These are phyloP conservation scores for Polyporus arcularius DNA, from an alignment of 768 basidiomycete species.

Conservation along the genomic window DNA sequence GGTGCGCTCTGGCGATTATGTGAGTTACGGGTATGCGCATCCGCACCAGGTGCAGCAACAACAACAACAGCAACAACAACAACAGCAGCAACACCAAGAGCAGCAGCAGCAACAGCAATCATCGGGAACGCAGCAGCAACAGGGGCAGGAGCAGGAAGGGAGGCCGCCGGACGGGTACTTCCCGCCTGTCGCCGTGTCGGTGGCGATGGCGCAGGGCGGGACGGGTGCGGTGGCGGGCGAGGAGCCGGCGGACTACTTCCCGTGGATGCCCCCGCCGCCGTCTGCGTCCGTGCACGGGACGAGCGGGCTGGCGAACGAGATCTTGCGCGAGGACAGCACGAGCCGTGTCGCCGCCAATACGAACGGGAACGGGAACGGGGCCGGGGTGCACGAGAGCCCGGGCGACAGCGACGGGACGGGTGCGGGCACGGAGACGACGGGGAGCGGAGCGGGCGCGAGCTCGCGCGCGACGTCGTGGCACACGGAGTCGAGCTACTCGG, in stretches of 20 bases:
- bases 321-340: constrained; percentile 19
- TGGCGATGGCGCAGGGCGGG: too few species aligned
- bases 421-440: constrained; percentile 1
- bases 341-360: constrained; percentile 1
- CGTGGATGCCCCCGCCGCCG: constrained; percentile 32
- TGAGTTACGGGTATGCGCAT: background rate
- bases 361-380: background rate
- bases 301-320: constrained; percentile 33
- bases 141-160: constrained; percentile 5
- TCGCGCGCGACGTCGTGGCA: constrained; percentile 30
- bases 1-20: constrained; percentile 33
- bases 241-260: constrained; percentile 44
- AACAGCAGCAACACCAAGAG: background rate
- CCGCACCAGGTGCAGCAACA: constrained; percentile 12
- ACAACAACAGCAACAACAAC: constrained; percentile 9
- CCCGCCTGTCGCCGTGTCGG: constrained; percentile 34
- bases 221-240: background rate
- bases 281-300: constrained; percentile 6
- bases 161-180: constrained; percentile 41
- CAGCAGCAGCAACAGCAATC: constrained; percentile 9
- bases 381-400: constrained; percentile 11
- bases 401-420: constrained; percentile 15
- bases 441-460: constrained; percentile 18
- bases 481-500: constrained; percentile 11
- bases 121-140: background rate